Evolutionary conservation across 805 yeast genomes (phyloP), one percentile per base, ranked within the genome.

Genomic region (Pichia nanzhaoensis): DNA sequence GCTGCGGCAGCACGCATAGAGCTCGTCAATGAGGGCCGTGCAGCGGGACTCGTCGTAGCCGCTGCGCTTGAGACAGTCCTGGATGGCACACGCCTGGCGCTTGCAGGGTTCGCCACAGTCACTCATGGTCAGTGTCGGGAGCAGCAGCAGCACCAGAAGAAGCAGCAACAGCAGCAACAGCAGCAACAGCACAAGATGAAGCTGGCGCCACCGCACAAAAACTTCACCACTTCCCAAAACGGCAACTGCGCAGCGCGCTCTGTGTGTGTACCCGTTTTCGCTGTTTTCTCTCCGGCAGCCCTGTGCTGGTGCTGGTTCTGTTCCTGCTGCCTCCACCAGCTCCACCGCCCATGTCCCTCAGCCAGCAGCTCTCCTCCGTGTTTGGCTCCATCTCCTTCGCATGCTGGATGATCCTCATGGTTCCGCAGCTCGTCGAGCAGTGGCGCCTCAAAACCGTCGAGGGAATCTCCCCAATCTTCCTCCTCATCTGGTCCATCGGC

Each of bases 341-440:
- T 24, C 28, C 28, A 24, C 10, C 28, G 10, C 28, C 33, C 6
- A 13, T 30, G 33, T 7, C 33, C 12, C 16, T 66, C 52, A 61
- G 82, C 44, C 59, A 62, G 28, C 68, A 71, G 14, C 61, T 78
- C 24, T 77, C 87, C 3, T 84, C 85, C 2, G 64, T 81, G 3
- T 72, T 80, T 59, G 91, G 91, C 2, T 79, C 87, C 12, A 73
- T 84, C 8, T 75, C 82, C 60, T 70, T 84, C 35, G 88, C 91
- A 0, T 82, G 91, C 60, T 85, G 90, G 89, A 72, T 85, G 12
- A 89, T 84, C 13, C 64, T 84, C 34, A 70, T 84, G 47, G 65
- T 85, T 52, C 93, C 95, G 0, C 95, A 84, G 59, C 70, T 84
- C 39, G 73, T 84, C 21, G 95, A 84, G 59, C 91, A 84, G 64